Conservation (phyloP, 345 rosid species). For the Camelina neglecta region DNA sequence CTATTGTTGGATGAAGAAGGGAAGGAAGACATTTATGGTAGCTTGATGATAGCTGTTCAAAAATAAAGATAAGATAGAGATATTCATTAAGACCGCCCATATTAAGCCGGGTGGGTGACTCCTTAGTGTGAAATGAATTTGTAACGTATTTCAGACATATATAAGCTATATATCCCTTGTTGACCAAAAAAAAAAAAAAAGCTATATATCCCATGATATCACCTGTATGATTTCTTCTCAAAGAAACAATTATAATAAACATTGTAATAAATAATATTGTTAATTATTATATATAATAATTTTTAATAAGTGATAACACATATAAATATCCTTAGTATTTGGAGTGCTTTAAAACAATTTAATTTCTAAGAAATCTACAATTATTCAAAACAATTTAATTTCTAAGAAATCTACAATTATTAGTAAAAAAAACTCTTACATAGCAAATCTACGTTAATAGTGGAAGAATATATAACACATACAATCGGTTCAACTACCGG, state of each 20-base stretch:
- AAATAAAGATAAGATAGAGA: no score
- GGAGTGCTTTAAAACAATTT: background rate
- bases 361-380: background rate
- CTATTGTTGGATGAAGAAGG: no score
- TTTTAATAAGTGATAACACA: background rate
- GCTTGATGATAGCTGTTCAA: no score
- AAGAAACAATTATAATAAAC: background rate
- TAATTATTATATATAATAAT: background rate
- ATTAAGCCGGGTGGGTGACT: no score
- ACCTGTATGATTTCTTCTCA: background rate
- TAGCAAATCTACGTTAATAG: background rate
- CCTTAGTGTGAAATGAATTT: no score
- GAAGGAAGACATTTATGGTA: no score
- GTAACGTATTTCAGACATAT: no score
- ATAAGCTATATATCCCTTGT: no score
- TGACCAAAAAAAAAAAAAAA: no score
- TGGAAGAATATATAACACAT: background rate
- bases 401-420: background rate
- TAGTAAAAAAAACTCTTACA: background rate
- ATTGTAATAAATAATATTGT: background rate
- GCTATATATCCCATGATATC: background rate
- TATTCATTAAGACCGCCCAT: no score
- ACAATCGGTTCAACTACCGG: no score
- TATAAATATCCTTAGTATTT: background rate
- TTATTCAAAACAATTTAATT: no score